Conservation (phyloP, 768 basidiomycete genomes). For the Boletales sp. region DNA sequence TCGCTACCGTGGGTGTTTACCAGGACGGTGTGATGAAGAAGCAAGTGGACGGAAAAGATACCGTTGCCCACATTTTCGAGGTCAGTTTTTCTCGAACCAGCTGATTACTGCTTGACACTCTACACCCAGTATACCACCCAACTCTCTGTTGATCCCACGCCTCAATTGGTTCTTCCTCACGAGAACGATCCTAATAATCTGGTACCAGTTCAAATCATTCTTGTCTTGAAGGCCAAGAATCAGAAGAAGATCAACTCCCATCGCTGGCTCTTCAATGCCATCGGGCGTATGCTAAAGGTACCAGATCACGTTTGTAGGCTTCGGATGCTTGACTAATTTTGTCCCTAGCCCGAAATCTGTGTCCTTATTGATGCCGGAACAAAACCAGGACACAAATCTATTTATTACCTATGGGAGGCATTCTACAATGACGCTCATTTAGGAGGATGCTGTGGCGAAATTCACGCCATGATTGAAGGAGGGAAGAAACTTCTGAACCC, state of each 20-base stretch:
- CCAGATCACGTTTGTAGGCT: constrained; percentile 9
- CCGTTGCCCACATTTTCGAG: constrained; percentile 94
- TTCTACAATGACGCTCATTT: constrained; percentile 78
- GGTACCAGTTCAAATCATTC: constrained; percentile 88
- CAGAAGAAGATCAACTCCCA: constrained; percentile 96
- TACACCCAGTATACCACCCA: constrained; percentile 85
- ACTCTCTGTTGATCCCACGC: constrained; percentile 86
- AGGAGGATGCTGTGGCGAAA: constrained; percentile 91
- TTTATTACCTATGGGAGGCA: constrained; percentile 94
- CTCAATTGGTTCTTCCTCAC: constrained; percentile 88
- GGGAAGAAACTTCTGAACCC: constrained; percentile 91
- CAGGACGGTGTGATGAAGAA: constrained; percentile 97
- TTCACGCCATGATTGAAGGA: constrained; percentile 94
- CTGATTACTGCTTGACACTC: constrained; percentile 3
- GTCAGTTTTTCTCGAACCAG: constrained; percentile 34
- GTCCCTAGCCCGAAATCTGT: constrained; percentile 77
- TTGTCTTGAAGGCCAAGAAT: constrained; percentile 90
- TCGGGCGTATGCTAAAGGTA: constrained; percentile 77
- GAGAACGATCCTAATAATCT: constrained; percentile 88
- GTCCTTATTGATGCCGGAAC: constrained; percentile 94
- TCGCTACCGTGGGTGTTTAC: constrained; percentile 89
- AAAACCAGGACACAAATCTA: constrained; percentile 93
- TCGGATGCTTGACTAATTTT: neutral
- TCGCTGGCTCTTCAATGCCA: constrained; percentile 94
- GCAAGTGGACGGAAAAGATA: constrained; percentile 82